Percentiles rank a stretch among this genome's conserved stretches.
Conservation (phyloP, 73 alveolate genomes). For the Paramecium bursaria region DNA sequence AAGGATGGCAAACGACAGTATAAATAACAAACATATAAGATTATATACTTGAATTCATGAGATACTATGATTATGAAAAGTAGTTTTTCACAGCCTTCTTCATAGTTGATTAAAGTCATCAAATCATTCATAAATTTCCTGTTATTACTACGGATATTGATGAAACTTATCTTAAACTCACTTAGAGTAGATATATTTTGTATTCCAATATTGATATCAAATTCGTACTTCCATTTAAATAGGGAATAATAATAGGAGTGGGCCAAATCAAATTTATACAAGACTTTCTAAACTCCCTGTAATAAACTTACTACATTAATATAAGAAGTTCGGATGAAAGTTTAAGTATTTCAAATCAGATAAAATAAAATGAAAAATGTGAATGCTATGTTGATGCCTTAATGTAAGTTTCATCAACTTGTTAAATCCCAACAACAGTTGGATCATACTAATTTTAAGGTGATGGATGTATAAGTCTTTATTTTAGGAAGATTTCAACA, state of each 20-base stretch:
- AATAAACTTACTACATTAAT: background rate
- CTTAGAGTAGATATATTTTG: background rate
- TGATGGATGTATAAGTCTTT: background rate
- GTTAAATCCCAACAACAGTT: background rate
- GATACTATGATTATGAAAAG: constrained; percentile 1
- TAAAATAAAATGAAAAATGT: background rate
- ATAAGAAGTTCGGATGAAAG: background rate
- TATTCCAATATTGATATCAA: background rate
- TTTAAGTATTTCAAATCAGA: constrained; percentile 5
- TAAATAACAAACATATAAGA: constrained; percentile 11
- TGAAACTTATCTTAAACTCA: background rate
- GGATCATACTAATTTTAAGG: constrained; percentile 12
- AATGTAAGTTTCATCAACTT: background rate
- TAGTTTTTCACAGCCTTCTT: background rate
- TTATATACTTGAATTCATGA: constrained; percentile 27
- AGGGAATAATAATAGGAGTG: constrained; percentile 31
- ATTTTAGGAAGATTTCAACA: constrained; percentile 26
- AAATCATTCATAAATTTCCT: constrained; percentile 42
- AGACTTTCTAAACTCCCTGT: background rate
- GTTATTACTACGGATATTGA: background rate
- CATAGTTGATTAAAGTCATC: background rate
- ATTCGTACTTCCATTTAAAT: background rate
- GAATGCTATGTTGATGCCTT: constrained; percentile 7
- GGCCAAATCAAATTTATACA: background rate
- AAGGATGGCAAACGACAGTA: constrained; percentile 13